These are phyloP conservation scores for Monosporozyma aerobia DNA, from an alignment of 805 yeast genomes.

Conservation along the genomic window DNA sequence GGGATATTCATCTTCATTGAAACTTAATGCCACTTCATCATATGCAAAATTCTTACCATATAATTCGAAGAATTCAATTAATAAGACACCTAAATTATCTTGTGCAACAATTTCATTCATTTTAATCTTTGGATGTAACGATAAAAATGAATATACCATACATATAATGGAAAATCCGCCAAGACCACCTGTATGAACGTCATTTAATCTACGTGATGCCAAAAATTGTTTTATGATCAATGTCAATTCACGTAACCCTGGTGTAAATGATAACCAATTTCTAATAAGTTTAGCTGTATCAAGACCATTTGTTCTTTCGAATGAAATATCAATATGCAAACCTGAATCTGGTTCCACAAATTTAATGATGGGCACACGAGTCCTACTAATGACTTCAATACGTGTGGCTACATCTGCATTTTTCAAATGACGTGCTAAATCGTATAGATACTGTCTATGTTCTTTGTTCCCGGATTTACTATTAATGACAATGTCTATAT, in stretches of 20 bases:
- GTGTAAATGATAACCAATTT: constrained; percentile 60
- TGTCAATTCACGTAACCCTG: constrained; percentile 76
- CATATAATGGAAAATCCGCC: constrained; percentile 95
- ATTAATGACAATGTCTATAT: constrained; percentile 83
- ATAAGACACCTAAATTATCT: constrained; percentile 73
- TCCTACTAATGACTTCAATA: constrained; percentile 79
- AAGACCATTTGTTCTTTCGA: constrained; percentile 75
- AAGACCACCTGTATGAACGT: constrained; percentile 86
- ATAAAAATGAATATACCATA: constrained; percentile 68
- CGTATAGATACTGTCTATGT: constrained; percentile 56
- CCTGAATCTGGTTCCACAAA: constrained; percentile 64
- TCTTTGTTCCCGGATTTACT: constrained; percentile 52
- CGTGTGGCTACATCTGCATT: constrained; percentile 51
- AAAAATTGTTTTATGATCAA: constrained; percentile 79
- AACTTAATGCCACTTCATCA: constrained; percentile 63
- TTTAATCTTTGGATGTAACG: constrained; percentile 66
- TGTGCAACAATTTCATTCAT: constrained; percentile 57
- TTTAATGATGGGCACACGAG: constrained; percentile 91
- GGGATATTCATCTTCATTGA: constrained; percentile 42
- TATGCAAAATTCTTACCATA: constrained; percentile 87
- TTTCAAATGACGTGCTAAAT: constrained; percentile 62
- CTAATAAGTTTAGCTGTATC: constrained; percentile 73
- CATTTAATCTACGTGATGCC: constrained; percentile 65
- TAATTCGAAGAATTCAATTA: constrained; percentile 87
- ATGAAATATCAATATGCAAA: constrained; percentile 81